Percentiles rank a stretch among this genome's conserved stretches.
Conservation (phyloP, 768 basidiomycete species). For the Mycena maculata region DNA sequence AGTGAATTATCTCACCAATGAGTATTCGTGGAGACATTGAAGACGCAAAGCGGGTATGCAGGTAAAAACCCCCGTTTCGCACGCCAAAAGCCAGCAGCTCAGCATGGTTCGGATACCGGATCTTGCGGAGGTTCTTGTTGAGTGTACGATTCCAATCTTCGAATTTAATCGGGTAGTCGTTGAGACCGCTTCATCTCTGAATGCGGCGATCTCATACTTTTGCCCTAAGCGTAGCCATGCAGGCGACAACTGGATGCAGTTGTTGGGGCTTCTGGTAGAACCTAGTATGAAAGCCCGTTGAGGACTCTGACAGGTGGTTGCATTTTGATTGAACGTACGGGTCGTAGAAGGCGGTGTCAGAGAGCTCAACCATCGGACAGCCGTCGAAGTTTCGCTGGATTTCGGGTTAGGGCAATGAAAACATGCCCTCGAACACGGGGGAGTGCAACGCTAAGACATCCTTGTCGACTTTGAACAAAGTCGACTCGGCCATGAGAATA, state of each 20-base stretch:
- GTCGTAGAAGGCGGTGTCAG: constrained; percentile 33
- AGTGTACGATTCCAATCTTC: neutral
- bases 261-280: neutral
- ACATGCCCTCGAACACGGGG: constrained; percentile 34
- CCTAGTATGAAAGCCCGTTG: neutral
- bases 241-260: neutral
- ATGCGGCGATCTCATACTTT: constrained; percentile 6
- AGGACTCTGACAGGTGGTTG: too few species aligned
- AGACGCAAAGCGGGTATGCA: constrained; percentile 4
- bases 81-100: constrained; percentile 2
- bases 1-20: neutral
- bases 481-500: constrained; percentile 21
- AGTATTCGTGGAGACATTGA: neutral
- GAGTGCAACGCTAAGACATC: constrained; percentile 33
- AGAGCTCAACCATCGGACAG: constrained; percentile 29
- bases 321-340: constrained; percentile 23
- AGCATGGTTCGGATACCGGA: neutral
- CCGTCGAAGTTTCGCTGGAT: constrained; percentile 24
- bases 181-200: neutral
- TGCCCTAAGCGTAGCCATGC: constrained; percentile 7
- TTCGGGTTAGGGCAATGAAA: constrained; percentile 31
- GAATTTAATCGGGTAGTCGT: constrained; percentile 6
- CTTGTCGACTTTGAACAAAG: constrained; percentile 31
- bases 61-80: neutral
- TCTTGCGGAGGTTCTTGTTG: neutral